A percentile compares a stretch with the other conserved stretches of the same genome.
phyloP scores from a whole-genome alignment of 768 basidiomycete genomes.

The Trametes cingulata region DNA sequence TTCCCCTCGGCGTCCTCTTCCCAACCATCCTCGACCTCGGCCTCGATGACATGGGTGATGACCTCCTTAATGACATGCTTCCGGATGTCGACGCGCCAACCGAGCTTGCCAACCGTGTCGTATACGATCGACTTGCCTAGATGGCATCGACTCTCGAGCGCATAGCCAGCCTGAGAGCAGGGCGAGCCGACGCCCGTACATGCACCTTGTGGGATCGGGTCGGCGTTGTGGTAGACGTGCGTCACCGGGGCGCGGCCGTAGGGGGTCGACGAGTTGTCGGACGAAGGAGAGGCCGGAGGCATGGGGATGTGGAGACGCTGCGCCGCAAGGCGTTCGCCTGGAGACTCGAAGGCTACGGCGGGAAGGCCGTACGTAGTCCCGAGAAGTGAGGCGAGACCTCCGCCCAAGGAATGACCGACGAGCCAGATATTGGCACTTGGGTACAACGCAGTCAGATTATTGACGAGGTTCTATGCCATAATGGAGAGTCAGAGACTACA shows the following conservation, averaged over 20 bases:
- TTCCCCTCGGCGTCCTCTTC: slow-evolving; percentile 39
- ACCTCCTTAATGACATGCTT: slow-evolving; percentile 57
- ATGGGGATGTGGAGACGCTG: slow-evolving; percentile 62
- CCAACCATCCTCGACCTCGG: slow-evolving; percentile 45
- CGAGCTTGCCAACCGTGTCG: slow-evolving; percentile 62
- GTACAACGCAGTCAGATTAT: slow-evolving; percentile 56
- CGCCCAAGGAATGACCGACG: slow-evolving; percentile 62
- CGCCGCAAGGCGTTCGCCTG: slow-evolving; percentile 64
- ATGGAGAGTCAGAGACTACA: neutral
- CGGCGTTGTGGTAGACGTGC: slow-evolving; percentile 66
- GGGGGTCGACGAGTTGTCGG: neutral
- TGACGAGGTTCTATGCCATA: slow-evolving; percentile 48
- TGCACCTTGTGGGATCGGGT: slow-evolving; percentile 64
- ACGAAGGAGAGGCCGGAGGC: slow-evolving; percentile 36
- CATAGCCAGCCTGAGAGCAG: slow-evolving; percentile 68
- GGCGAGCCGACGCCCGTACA: slow-evolving; percentile 52
- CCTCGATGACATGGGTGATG: slow-evolving; percentile 53
- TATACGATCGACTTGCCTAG: slow-evolving; percentile 64
- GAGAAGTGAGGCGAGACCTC: slow-evolving; percentile 62
- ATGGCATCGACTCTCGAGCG: slow-evolving; percentile 62
- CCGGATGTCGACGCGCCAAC: slow-evolving; percentile 60
- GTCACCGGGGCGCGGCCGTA: slow-evolving; percentile 32
- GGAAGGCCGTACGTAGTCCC: slow-evolving; percentile 67
- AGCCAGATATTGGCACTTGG: slow-evolving; percentile 65
- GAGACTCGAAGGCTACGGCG: slow-evolving; percentile 63